Conservation (phyloP, 768 basidiomycete genomes). For the Daedaleopsis nitida region DNA sequence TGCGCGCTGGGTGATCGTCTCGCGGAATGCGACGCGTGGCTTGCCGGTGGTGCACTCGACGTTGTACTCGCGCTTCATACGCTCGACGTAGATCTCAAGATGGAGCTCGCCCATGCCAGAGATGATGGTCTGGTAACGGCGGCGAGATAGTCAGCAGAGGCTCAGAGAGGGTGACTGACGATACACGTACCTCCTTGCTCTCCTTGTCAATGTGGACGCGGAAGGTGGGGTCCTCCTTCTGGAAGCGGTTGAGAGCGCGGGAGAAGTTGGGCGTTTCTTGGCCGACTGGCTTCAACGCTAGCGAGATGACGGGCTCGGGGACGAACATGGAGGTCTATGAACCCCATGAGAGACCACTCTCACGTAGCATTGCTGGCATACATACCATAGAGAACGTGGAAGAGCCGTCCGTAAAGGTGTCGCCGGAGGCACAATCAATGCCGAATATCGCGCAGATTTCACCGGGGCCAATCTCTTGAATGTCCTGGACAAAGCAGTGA, state of each 20-base stretch:
- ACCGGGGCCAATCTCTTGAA: conserved; percentile 91
- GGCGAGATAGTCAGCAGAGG: background rate
- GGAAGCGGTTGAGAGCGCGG: conserved; percentile 94
- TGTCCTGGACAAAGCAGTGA: conserved; percentile 59
- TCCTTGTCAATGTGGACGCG: conserved; percentile 93
- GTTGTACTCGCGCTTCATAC: conserved; percentile 97
- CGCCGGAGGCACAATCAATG: conserved; percentile 96
- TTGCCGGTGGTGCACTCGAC: conserved; percentile 93
- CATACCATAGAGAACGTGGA: conserved; percentile 89
- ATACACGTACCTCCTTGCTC: conserved; percentile 77
- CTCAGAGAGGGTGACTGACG: background rate
- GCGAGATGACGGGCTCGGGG: conserved; percentile 96
- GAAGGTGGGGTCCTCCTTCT: conserved; percentile 99
- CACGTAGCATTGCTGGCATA: background rate
- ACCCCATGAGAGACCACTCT: background rate
- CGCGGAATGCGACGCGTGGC: conserved; percentile 95
- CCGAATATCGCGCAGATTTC: conserved; percentile 99
- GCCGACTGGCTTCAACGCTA: conserved; percentile 90
- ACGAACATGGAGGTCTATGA: conserved; percentile 95
- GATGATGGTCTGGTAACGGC: conserved; percentile 83
- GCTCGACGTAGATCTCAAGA: conserved; percentile 98
- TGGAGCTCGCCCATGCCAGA: conserved; percentile 99
- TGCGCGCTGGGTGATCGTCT: conserved; percentile 83
- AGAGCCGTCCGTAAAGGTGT: conserved; percentile 95
- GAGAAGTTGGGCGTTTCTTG: conserved; percentile 96